Percentiles rank a stretch among this genome's conserved stretches.
These are phyloP conservation scores for Aphanoascus verrucosus DNA, from an alignment of 2,329 filamentous ascomycete genomes.

Conservation along the genomic window DNA sequence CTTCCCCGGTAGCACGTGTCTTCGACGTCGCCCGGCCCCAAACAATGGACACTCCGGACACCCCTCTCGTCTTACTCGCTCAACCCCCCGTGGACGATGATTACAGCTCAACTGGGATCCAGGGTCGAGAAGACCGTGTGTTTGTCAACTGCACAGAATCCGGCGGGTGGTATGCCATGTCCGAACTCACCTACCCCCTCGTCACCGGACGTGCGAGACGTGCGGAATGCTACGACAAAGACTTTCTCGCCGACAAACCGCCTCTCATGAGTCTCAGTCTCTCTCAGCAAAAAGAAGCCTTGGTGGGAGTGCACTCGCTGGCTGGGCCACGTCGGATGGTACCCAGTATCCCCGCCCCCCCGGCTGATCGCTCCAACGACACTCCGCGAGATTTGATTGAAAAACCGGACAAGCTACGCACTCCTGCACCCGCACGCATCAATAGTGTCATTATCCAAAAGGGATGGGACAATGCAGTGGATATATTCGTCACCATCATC, in stretches of 20 bases:
- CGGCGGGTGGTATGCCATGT: slow-evolving; percentile 93
- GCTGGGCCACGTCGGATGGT: slow-evolving; percentile 36
- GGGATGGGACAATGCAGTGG: slow-evolving; percentile 36
- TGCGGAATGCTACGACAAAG: slow-evolving; percentile 47
- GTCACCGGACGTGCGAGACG: slow-evolving; percentile 59
- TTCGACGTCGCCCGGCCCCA: slow-evolving; percentile 76
- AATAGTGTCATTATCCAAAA: slow-evolving; percentile 38
- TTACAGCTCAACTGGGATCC: slow-evolving; percentile 28
- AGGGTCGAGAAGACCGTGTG: slow-evolving; percentile 53
- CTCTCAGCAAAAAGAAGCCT: slow-evolving; percentile 47
- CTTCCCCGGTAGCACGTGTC: slow-evolving; percentile 71
- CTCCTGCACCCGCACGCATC: slow-evolving; percentile 29
- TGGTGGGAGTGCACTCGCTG: slow-evolving; percentile 63
- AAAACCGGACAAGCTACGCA: slow-evolving; percentile 28
- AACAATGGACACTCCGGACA: slow-evolving; percentile 54
- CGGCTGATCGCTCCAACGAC: slow-evolving; percentile 28
- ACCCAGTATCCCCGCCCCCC: slow-evolving; percentile 37
- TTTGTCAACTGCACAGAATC: slow-evolving; percentile 77
- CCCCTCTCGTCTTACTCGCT: slow-evolving; percentile 71
- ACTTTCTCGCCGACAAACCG: slow-evolving; percentile 34
- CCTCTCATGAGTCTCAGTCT: slow-evolving; percentile 30
- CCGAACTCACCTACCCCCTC: slow-evolving; percentile 72
- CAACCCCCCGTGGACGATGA: slow-evolving; percentile 56
- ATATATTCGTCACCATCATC: slow-evolving; percentile 35
- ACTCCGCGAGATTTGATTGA: slow-evolving; percentile 30